A percentile compares a stretch with the other conserved stretches of the same genome.
These are phyloP conservation scores for Mycena latifolia DNA, from an alignment of 768 basidiomycete genomes.

Conservation along the genomic window DNA sequence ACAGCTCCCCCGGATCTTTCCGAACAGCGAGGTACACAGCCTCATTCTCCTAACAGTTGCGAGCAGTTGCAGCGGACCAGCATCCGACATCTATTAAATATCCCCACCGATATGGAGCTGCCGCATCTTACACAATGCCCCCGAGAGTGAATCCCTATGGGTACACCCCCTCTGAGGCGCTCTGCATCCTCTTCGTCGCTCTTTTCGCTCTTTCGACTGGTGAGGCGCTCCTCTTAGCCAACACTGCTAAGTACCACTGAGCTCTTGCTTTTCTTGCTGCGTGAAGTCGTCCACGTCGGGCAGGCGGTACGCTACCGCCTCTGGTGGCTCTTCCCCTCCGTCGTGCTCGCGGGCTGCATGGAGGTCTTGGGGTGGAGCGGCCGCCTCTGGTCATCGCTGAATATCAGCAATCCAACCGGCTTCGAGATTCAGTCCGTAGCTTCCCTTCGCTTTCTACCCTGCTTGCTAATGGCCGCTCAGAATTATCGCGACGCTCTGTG, in stretches of 20 bases:
- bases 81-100: no score
- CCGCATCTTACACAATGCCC: no score
- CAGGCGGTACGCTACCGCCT: slow-evolving; percentile 47
- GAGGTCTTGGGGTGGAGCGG: slow-evolving; percentile 60
- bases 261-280: neutral
- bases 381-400: slow-evolving; percentile 49
- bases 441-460: neutral
- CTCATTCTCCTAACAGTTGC: no score
- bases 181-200: slow-evolving; percentile 10
- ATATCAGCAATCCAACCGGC: slow-evolving; percentile 28
- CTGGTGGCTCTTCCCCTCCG: slow-evolving; percentile 57
- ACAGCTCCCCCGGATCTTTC: no score
- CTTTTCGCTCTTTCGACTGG: slow-evolving; percentile 10
- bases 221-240: neutral
- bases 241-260: no score
- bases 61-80: no score
- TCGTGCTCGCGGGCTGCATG: slow-evolving; percentile 46
- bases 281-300: slow-evolving; percentile 52
- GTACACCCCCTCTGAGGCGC: slow-evolving; percentile 8
- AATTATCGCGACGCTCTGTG: no score
- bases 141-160: slow-evolving; percentile 3
- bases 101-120: no score
- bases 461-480: no score
- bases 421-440: slow-evolving; percentile 57
- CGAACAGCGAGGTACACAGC: no score